Conservation (phyloP, 2,329 filamentous ascomycete species). For the Nannizziopsis barbatae region DNA sequence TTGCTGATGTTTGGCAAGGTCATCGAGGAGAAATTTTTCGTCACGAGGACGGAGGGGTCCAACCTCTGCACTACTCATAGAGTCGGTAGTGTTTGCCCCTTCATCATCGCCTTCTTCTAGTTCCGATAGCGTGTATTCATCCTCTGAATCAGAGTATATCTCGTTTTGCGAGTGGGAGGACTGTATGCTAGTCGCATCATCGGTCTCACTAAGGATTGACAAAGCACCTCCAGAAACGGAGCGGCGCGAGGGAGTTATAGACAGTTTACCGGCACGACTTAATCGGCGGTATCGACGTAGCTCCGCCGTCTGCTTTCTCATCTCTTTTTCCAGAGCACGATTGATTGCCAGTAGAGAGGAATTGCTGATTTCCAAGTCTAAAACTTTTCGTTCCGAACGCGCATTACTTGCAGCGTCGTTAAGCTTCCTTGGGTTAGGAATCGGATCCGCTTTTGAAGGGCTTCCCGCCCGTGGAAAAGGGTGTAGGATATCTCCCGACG, state of each 20-base stretch:
- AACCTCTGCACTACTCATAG: constrained; percentile 27
- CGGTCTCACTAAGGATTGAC: constrained; percentile 37
- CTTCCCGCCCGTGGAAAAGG: constrained; percentile 11
- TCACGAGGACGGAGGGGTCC: constrained; percentile 56
- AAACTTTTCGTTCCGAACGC: constrained; percentile 80
- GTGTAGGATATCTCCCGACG: constrained; percentile 10
- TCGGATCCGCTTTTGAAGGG: constrained; percentile 12
- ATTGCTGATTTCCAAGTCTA: constrained; percentile 94
- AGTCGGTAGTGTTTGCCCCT: constrained; percentile 20
- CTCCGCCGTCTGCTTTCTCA: constrained; percentile 83
- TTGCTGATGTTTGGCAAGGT: constrained; percentile 80
- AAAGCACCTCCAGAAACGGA: constrained; percentile 36
- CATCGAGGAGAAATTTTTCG: constrained; percentile 70
- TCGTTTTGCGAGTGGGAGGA: constrained; percentile 24
- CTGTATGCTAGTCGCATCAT: constrained; percentile 27
- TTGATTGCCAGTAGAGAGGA: constrained; percentile 93
- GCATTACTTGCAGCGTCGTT: constrained; percentile 79
- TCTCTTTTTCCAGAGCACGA: constrained; percentile 75
- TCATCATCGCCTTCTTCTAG: constrained; percentile 17
- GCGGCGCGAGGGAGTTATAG: constrained; percentile 42
- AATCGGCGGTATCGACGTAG: constrained; percentile 75
- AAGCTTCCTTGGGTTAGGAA: constrained; percentile 26
- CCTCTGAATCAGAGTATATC: constrained; percentile 27
- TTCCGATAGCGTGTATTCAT: constrained; percentile 31
- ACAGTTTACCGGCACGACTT: constrained; percentile 66